phyloP scores from a whole-genome alignment of 2,329 filamentous ascomycete genomes.

The Arthroderma sp. region DNA sequence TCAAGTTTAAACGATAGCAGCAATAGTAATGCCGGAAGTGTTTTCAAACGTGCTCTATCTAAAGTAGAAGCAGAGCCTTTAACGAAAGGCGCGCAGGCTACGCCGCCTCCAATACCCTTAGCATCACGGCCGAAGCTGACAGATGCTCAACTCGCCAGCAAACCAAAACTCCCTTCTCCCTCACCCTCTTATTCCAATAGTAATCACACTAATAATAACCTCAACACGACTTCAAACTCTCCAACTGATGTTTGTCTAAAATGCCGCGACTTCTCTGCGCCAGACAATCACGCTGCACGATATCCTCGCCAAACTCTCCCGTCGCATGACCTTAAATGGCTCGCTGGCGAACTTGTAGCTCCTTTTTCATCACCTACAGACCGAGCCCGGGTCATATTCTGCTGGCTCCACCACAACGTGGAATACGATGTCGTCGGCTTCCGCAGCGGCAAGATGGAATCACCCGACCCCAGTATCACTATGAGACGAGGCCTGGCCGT shows the following conservation, averaged over 20 bases:
- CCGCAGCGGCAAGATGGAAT: slow-evolving; percentile 56
- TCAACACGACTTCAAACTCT: neutral
- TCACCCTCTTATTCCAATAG: neutral
- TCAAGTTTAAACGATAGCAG: slow-evolving; percentile 2
- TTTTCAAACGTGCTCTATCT: slow-evolving; percentile 31
- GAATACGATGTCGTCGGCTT: slow-evolving; percentile 70
- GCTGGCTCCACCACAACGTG: slow-evolving; percentile 91
- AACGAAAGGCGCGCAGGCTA: neutral
- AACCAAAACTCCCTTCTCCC: slow-evolving; percentile 25
- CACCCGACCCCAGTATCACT: slow-evolving; percentile 57
- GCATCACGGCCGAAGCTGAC: slow-evolving; percentile 8
- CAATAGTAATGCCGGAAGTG: neutral
- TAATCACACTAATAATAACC: no score
- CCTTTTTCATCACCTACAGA: slow-evolving; percentile 74
- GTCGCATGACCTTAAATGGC: slow-evolving; percentile 52
- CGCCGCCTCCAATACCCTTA: slow-evolving; percentile 6
- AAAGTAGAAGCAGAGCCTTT: no score
- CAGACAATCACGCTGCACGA: slow-evolving; percentile 63
- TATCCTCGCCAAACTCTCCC: slow-evolving; percentile 64
- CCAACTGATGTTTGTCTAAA: slow-evolving; percentile 45
- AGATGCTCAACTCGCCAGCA: slow-evolving; percentile 33
- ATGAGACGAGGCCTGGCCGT: slow-evolving; percentile 70
- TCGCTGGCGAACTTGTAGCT: slow-evolving; percentile 64
- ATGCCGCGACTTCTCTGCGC: slow-evolving; percentile 77
- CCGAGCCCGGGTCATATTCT: slow-evolving; percentile 85